phyloP scores from a whole-genome alignment of 345 rosid genomes.

The Populus euphratica region DNA sequence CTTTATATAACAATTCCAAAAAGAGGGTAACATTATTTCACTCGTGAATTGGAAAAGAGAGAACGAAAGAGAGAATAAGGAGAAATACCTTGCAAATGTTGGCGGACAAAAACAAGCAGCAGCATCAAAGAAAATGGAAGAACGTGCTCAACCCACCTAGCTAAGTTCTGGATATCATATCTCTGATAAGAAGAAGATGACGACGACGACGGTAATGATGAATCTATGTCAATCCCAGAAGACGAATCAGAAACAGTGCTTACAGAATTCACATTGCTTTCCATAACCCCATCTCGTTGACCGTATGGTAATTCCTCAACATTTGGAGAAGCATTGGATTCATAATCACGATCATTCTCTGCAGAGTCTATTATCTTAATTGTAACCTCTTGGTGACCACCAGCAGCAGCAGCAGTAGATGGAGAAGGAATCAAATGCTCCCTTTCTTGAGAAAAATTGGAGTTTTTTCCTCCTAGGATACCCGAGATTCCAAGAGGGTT shows the following conservation, averaged over 20 bases:
- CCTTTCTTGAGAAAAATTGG: conserved; percentile 5
- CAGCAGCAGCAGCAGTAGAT: not conserved
- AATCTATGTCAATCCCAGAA: conserved; percentile 5
- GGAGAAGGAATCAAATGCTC: conserved; percentile 12
- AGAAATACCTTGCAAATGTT: conserved; percentile 57
- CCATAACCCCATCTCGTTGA: conserved; percentile 13
- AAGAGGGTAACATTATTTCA: not conserved
- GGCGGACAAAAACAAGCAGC: conserved; percentile 53
- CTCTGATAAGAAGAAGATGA: conserved; percentile 31
- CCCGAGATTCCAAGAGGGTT: conserved; percentile 35
- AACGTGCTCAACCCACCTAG: conserved; percentile 57
- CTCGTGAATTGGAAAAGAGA: not conserved
- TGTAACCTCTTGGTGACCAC: conserved; percentile 34
- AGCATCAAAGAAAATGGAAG: conserved; percentile 54
- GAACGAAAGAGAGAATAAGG: not conserved
- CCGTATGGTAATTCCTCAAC: not conserved
- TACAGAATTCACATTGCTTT: conserved; percentile 15
- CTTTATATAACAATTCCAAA: not conserved
- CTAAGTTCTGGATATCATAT: conserved; percentile 47
- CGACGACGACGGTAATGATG: not conserved
- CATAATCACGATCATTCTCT: conserved; percentile 7
- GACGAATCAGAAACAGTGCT: conserved; percentile 17
- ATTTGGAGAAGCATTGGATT: not conserved
- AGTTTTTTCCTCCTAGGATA: conserved; percentile 12
- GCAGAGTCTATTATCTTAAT: conserved; percentile 40